Evolutionary conservation across 768 basidiomycete genomes (phyloP).

Genomic region (Rhodotorula sphaerocarpa): DNA sequence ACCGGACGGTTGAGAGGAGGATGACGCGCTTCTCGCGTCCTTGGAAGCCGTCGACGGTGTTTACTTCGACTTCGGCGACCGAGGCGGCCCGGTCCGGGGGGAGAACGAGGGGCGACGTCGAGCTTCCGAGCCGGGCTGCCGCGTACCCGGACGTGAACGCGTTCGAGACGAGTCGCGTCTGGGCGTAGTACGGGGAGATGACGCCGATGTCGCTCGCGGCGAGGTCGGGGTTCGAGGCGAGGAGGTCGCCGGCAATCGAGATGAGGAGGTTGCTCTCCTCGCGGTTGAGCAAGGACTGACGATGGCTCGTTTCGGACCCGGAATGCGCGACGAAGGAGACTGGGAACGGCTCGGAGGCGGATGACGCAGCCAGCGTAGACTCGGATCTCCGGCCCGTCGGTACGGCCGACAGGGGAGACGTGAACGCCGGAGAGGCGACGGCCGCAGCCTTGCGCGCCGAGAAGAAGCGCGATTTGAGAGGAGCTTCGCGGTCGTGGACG

Average conservation of each 20-base stretch:
- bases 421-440: neutral
- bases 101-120: constrained; percentile 54
- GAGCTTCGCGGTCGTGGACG: constrained; percentile 9
- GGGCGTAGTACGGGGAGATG: constrained; percentile 84
- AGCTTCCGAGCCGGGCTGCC: constrained; percentile 45
- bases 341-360: constrained; percentile 50
- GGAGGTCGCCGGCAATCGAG: constrained; percentile 70
- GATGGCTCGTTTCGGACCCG: constrained; percentile 58
- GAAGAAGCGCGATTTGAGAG: constrained; percentile 24
- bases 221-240: constrained; percentile 61
- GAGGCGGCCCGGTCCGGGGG: constrained; percentile 62
- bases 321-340: constrained; percentile 77
- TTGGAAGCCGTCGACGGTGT: constrained; percentile 91
- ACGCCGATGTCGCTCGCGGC: constrained; percentile 73
- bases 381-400: neutral
- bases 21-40: constrained; percentile 88
- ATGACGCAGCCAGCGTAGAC: neutral
- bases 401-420: neutral
- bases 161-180: constrained; percentile 62
- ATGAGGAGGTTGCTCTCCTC: constrained; percentile 70
- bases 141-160: constrained; percentile 20
- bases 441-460: neutral
- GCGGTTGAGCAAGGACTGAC: constrained; percentile 67
- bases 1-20: constrained; percentile 81
- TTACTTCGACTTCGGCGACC: constrained; percentile 75